phyloP scores from a whole-genome alignment of 495 filamentous ascomycete species.

The Penicillium robsamsonii region DNA sequence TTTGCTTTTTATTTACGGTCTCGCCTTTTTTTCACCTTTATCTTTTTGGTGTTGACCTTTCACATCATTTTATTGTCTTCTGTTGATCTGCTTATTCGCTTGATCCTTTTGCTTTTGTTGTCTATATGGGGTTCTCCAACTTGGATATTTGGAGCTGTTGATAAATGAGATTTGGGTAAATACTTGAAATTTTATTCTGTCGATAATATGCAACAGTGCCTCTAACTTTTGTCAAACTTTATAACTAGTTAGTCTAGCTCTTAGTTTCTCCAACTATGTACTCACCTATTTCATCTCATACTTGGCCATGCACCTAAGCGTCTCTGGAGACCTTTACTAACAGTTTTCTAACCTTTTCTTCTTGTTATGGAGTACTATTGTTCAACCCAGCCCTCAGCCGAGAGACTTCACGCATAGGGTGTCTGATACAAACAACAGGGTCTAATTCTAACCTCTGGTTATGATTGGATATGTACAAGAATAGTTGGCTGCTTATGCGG shows the following conservation, averaged over 20 bases:
- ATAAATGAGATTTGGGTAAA: slow-evolving; percentile 21
- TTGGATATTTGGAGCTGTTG: slow-evolving; percentile 16
- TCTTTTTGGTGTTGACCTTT: slow-evolving; percentile 5
- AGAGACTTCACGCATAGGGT: neutral
- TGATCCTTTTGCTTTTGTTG: slow-evolving; percentile 2
- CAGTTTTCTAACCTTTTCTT: too few relatives aligned
- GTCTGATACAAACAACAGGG: neutral
- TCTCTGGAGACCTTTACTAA: too few relatives aligned
- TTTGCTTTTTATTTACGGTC: slow-evolving; percentile 7
- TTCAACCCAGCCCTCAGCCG: neutral
- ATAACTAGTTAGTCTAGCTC: too few relatives aligned
- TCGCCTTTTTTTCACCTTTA: slow-evolving; percentile 4
- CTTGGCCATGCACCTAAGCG: too few relatives aligned
- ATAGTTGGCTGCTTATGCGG: too few relatives aligned
- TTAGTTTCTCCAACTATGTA: too few relatives aligned
- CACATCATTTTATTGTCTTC: slow-evolving; percentile 15
- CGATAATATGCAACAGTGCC: slow-evolving; percentile 1
- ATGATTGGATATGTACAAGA: too few relatives aligned
- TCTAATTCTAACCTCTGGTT: too few relatives aligned
- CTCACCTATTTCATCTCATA: too few relatives aligned
- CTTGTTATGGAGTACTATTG: neutral
- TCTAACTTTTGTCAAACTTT: neutral
- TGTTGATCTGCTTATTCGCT: slow-evolving; percentile 20
- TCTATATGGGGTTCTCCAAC: slow-evolving; percentile 20
- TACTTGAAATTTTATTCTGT: slow-evolving; percentile 10